Evolutionary conservation across 192 early-diverging fungal genomes (phyloP).

Genomic region (Radiomyces spectabilis): DNA sequence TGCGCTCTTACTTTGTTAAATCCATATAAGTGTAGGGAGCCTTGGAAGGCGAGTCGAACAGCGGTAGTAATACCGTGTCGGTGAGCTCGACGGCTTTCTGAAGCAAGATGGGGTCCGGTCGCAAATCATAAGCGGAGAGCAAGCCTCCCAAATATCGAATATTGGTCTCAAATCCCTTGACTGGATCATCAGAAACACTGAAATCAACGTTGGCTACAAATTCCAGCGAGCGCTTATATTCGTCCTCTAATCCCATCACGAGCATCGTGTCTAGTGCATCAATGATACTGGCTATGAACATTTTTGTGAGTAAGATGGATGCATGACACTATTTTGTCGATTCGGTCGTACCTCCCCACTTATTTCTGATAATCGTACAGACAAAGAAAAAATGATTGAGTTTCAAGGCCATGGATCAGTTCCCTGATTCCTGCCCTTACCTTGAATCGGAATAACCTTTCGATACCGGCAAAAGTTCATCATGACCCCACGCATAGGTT

Average conservation of each 20-base stretch:
- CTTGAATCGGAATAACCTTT: slow-evolving; percentile 22
- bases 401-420: no score
- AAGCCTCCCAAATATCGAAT: slow-evolving; percentile 79
- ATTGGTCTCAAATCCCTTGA: slow-evolving; percentile 75
- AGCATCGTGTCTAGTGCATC: slow-evolving; percentile 84
- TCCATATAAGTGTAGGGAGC: slow-evolving; percentile 55
- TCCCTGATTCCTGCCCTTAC: slow-evolving; percentile 6
- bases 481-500: slow-evolving; percentile 66
- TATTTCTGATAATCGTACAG: slow-evolving; percentile 27
- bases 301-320: not conserved
- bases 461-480: slow-evolving; percentile 46
- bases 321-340: not conserved
- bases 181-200: slow-evolving; percentile 19
- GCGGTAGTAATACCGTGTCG: slow-evolving; percentile 49
- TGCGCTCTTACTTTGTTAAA: slow-evolving; percentile 24
- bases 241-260: slow-evolving; percentile 62
- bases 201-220: slow-evolving; percentile 40
- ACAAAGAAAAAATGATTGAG: no score
- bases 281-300: slow-evolving; percentile 53
- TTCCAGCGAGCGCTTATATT: not conserved
- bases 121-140: slow-evolving; percentile 75
- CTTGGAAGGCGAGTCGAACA: slow-evolving; percentile 57
- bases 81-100: slow-evolving; percentile 64
- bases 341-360: slow-evolving; percentile 37
- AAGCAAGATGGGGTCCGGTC: slow-evolving; percentile 56